Evolutionary conservation across 225 moss, liverwort and hornwort species (phyloP), one percentile per base, ranked within the genome.

Genomic region (Bryoerythrophyllum caledonicum): DNA sequence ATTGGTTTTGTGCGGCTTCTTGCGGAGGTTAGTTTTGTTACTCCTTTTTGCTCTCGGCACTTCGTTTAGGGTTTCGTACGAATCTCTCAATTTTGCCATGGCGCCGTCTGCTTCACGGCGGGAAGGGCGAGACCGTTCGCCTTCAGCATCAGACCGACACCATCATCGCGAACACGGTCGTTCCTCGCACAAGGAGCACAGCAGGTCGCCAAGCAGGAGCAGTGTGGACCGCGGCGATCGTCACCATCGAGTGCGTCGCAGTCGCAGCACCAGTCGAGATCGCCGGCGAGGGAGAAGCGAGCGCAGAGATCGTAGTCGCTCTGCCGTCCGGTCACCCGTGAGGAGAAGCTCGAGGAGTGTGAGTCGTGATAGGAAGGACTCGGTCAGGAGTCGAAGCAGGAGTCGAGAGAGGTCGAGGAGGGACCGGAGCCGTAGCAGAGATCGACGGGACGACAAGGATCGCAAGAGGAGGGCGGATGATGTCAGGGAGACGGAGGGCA

Each of bases 401-500:
- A 92, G 92, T 58, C 80, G 73, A 25, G 92, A 92, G 51, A 85
- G 87, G 74, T 57, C 57, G 54, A 79, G 82, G 37, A 83, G 89
- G 66, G 87, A 86, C 63, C 84, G 90, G 68, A 92, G 93, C 70
- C 86, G 88, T 20, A 95, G 91, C 78, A 74, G 64, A 66, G 84
- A 86, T 75, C 74, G 82, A 56, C 83, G 86, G 63, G 91, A 90
- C 57, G 79, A 88, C 13, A 65, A 65, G 65, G 79, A 82, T 73
- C 85, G 79, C 38, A 96, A 90, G 76, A 71, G 65, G 75, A 90
- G 85, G 75, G 28, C 48, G 24, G 82, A 81, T 61, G 91, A 87
- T 67, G 65, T 68, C 70, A 88, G 81, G 40, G 89, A 86, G 51
- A 80, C 54, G 41, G 90, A 79, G 19, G 86, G 76, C 27, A 70